These are phyloP conservation scores for Triticum dicoccoides DNA, from an alignment of 176 grass and related monocot species.

Conservation along the genomic window DNA sequence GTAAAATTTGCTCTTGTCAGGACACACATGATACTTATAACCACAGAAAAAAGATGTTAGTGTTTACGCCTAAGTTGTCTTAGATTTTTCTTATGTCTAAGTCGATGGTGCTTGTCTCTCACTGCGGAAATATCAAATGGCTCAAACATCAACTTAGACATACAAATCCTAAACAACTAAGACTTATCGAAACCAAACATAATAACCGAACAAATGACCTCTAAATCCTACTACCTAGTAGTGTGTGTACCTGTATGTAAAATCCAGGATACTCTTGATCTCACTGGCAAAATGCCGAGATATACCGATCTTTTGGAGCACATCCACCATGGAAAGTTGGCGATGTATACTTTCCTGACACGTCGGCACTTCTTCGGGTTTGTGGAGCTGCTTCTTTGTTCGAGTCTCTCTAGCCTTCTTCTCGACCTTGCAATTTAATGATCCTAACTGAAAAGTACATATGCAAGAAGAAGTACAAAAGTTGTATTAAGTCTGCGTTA, in stretches of 20 bases:
- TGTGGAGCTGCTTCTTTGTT: not conserved
- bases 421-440: not conserved
- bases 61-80: not conserved
- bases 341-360: slow-evolving; percentile 31
- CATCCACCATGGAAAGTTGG: slow-evolving; percentile 55
- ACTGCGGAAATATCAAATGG: not conserved
- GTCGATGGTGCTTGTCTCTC: not conserved
- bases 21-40: not conserved
- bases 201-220: not conserved
- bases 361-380: not conserved
- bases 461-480: too few relatives aligned
- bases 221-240: too few relatives aligned
- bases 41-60: not conserved
- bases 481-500: too few relatives aligned
- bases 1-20: not conserved
- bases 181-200: not conserved
- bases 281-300: slow-evolving; percentile 45
- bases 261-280: slow-evolving; percentile 54
- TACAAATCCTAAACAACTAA: not conserved
- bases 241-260: slow-evolving; percentile 38
- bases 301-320: slow-evolving; percentile 58
- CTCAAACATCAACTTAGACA: not conserved
- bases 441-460: not conserved
- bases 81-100: not conserved
- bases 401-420: not conserved